Evolutionary conservation across 2,329 filamentous ascomycete genomes (phyloP), one percentile per base, ranked within the genome.

Genomic region (Clonostachys sp.): DNA sequence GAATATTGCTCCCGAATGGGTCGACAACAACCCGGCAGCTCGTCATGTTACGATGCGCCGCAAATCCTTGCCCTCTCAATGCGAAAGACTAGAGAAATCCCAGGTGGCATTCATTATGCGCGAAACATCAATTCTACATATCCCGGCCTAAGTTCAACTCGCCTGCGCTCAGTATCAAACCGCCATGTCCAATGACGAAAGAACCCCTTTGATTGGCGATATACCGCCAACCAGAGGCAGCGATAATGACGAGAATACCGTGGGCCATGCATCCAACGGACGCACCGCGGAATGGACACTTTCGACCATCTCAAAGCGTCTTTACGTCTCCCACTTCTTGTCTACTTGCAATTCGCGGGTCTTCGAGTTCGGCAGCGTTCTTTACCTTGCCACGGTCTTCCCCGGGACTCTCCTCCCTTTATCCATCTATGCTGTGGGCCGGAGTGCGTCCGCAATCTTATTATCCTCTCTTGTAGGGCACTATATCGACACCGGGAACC

Each of bases 351-450:
- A 84, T 60, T 78, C 80, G 0, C 76, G 82, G 17, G 65, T 81
- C 47, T 86, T 85, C 51, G 81, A 86, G 57, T 84, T 84, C 48
- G 81, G 73, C 33, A 75, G 78, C 6, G 77, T 84, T 6, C 66
- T 84, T 6, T 84, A 77, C 59, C 67, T 84, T 10, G 78, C 79
- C 0, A 62, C 70, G 1, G 72, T 80, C 42, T 84, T 72, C 53
- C 77, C 77, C 0, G 65, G 71, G 1, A 87, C 84, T 0, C 66
- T 90, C 18, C 70, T 86, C 18, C 84, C 81, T 35, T 74, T 84
- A 48, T 88, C 85, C 0, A 65, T 84, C n/a, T 90, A 89, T 57
- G 86, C 86, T 0, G 64, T 89, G 7, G 68, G 75, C 6, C 77
- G 86, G 18, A 74, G 78, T 6, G 64, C 72, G 0, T 70, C 80